A percentile compares a stretch with the other conserved stretches of the same genome.
Conservation (phyloP, 1,284 basidiomycete species). For the Sporisorium sorghi region DNA sequence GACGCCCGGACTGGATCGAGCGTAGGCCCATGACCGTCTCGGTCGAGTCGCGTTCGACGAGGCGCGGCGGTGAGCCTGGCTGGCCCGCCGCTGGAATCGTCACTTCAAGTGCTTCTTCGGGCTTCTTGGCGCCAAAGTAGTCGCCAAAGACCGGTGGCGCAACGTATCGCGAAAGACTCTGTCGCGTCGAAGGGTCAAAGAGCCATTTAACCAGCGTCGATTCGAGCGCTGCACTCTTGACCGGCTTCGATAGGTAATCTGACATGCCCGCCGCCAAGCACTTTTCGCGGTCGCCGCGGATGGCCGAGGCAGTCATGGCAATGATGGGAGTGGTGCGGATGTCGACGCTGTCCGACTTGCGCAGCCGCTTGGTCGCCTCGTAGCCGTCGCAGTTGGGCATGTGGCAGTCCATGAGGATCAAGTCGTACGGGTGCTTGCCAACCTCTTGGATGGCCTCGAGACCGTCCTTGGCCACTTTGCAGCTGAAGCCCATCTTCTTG, state of each 20-base stretch:
- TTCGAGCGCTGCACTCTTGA: slow-evolving; percentile 62
- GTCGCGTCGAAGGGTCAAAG: slow-evolving; percentile 58
- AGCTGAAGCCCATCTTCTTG: slow-evolving; percentile 67
- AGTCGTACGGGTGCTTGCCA: slow-evolving; percentile 56
- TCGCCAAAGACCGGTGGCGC: slow-evolving; percentile 41
- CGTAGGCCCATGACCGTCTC: slow-evolving; percentile 50
- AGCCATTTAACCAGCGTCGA: slow-evolving; percentile 61
- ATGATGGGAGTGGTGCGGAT: slow-evolving; percentile 61
- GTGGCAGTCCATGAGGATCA: slow-evolving; percentile 59
- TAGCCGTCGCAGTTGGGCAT: slow-evolving; percentile 66
- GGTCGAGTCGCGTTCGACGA: slow-evolving; percentile 51
- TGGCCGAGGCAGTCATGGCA: slow-evolving; percentile 64
- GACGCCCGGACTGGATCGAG: slow-evolving; percentile 45
- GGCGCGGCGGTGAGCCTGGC: slow-evolving; percentile 30
- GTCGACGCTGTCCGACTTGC: slow-evolving; percentile 56
- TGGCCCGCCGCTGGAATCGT: slow-evolving; percentile 22
- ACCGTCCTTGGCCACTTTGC: slow-evolving; percentile 63
- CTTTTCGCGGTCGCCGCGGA: slow-evolving; percentile 64
- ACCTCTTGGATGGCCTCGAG: slow-evolving; percentile 59
- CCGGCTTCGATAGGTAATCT: slow-evolving; percentile 65
- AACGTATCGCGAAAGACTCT: slow-evolving; percentile 52
- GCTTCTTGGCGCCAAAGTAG: slow-evolving; percentile 43
- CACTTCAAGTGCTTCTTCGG: slow-evolving; percentile 30
- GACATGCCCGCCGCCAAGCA: slow-evolving; percentile 63
- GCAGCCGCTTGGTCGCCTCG: slow-evolving; percentile 59